Evolutionary conservation across 306 rosid species (phyloP), one percentile per base, ranked within the genome.

Genomic region (Psophocarpus tetragonolobus): DNA sequence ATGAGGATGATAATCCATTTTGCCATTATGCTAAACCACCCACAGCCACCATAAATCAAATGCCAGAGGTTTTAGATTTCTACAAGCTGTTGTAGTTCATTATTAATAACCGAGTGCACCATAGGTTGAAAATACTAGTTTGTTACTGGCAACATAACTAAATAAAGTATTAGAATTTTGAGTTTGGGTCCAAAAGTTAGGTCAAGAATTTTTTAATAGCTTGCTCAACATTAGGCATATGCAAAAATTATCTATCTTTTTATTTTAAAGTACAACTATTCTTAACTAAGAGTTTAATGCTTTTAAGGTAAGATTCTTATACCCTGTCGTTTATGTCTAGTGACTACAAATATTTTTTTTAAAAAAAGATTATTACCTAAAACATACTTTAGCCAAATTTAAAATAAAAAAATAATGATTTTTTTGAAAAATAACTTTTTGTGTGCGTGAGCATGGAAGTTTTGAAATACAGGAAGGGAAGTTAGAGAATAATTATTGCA

Each of bases 1-100:
- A 73, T 64, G 80, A 54, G 36, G 80, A 72, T 72, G 80, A 53
- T 11, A 66, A 83, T 21, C 80, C 86, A 65, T 33, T 39, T 77
- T 58, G 48, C 56, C 86, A 83, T 83, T 14, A 64, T 82, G 79
- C 9, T 26, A 72, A 82, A 51, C 21, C 47, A 68, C 7, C 75
- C 81, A 75, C 70, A 61, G 51, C 41, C 47, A 24, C 78, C 44
- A 39, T 76, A 63, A 76, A 76, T 27, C 48, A 42, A 32, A 77
- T 76, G 82, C 70, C 71, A 53, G 47, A 56, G 70, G 57, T 42
- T 79, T 71, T 54, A 14, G 48, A 77, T 64, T 64, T 77, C 82
- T 72, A 71, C 70, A 33, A 75, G 17, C 24, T 48, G 0, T 45
- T 54, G 21, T 26, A 18, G 78, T 36, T 80, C 15, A 71, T 60